These are phyloP conservation scores for Podila minutissima DNA, from an alignment of 192 early-diverging fungal species.

Conservation along the genomic window DNA sequence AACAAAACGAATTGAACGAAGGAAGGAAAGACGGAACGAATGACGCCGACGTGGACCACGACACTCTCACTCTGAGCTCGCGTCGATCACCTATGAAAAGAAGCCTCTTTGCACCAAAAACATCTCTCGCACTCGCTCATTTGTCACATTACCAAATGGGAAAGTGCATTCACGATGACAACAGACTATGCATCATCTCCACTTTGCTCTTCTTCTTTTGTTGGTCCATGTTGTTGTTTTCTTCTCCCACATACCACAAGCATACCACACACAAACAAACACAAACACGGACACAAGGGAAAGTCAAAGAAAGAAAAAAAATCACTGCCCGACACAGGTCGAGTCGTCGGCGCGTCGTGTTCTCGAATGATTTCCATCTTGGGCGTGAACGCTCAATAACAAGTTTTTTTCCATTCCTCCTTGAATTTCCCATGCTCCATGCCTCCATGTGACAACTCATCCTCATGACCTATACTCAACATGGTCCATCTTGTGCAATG, in stretches of 20 bases:
- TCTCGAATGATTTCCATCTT: constrained; percentile 3
- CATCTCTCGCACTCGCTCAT: background rate
- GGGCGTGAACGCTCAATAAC: background rate
- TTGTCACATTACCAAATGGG: constrained; percentile 6
- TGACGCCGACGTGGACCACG: background rate
- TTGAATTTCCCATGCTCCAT: background rate
- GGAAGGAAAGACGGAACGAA: background rate
- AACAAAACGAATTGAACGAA: background rate
- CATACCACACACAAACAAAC: background rate
- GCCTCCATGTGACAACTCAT: background rate
- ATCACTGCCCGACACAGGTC: background rate
- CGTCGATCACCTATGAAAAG: background rate
- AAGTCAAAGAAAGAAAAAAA: background rate
- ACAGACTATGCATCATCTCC: background rate
- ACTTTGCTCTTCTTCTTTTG: background rate
- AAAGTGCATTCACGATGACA: background rate
- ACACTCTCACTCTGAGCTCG: background rate
- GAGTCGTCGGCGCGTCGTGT: constrained; percentile 3
- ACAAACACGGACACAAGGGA: background rate
- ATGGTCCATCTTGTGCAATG: too few relatives aligned
- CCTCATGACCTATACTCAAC: background rate
- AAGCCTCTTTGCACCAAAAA: background rate
- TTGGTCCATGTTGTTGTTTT: background rate
- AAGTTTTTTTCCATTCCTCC: background rate
- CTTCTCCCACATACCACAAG: background rate